Base-by-base conservation (phyloP, 2,329 filamentous ascomycete genomes). In the Harringtonia aguacate region DNA sequence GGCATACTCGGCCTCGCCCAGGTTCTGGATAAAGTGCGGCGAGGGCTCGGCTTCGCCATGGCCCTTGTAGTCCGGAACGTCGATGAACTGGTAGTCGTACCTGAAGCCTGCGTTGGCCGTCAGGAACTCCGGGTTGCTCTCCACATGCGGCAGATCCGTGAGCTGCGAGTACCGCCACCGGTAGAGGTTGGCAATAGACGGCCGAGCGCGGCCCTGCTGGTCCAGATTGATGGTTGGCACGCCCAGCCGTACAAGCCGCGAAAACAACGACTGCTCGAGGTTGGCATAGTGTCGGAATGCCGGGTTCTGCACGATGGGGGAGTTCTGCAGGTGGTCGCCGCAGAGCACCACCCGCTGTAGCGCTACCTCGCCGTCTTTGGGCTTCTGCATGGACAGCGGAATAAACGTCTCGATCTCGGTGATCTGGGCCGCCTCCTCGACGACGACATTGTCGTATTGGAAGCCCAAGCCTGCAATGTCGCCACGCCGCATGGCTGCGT, bases 351-450 rank as follows among this genome's bases (percentile, higher is more conserved):
- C 81, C 34, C 94, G 75, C 61, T 95, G 87, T 13, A 98, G 67
- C 4, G 81, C 78, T 53, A 86, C 73, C 56, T 86, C 73, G 29
- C 84, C 84, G 41, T 81, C 69, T 51, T 78, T 77, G 18, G 84
- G 78, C 50, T 85, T 86, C 59, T 98, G 94, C 63, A 98, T 73
- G n/a, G 89, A 85, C 43, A 95, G 71, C 1, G 92, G 92, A 50
- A 98, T 87, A 64, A 98, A 97, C 51, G 87, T 94, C 60, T 98
- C 92, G 37, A 95, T 85, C 61, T 98, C 92, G 0, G 90, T 98
- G 57, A 98, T 90, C 58, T 98, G 92, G 13, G 92, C 92, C 6
- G 92, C 90, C 70, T 98, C 92, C 67, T 98, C 92, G 85, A 98
- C 95, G 43, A 98, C 75, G 13, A 98, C 84, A 51, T 95, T 98